Percentiles rank a stretch among this genome's conserved stretches.
Evolutionary conservation across 2,329 filamentous ascomycete genomes (phyloP).

Genomic region (Fusarium paranaense): DNA sequence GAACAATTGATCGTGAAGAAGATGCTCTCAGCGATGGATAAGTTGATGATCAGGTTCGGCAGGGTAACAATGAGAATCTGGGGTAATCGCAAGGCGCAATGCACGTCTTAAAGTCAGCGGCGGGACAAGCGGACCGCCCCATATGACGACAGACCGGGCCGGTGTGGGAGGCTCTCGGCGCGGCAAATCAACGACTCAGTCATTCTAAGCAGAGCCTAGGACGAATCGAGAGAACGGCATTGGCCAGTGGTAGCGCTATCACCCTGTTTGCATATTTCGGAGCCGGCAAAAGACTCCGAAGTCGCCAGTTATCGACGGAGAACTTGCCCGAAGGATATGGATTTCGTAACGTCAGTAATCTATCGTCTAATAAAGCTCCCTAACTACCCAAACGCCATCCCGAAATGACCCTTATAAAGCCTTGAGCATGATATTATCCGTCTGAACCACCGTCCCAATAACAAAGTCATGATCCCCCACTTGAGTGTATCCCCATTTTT

Average conservation of each 20-base stretch:
- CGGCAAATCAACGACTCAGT: conserved; percentile 10
- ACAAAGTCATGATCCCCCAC: conserved; percentile 57
- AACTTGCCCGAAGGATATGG: neutral
- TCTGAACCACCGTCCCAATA: conserved; percentile 55
- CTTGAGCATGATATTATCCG: conserved; percentile 57
- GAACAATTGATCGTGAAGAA: neutral
- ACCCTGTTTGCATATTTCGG: neutral
- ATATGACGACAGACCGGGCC: conserved; percentile 15
- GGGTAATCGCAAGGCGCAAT: neutral
- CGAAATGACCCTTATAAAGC: neutral
- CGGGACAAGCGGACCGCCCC: conserved; percentile 27
- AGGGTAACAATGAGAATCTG: neutral
- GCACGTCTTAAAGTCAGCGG: conserved; percentile 16
- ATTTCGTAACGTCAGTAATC: neutral
- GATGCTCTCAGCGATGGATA: no score
- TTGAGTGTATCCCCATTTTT: conserved; percentile 53
- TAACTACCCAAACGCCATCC: neutral
- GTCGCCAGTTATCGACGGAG: neutral
- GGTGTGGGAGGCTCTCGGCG: neutral
- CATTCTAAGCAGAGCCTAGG: conserved; percentile 13
- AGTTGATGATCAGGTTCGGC: neutral
- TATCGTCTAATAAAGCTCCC: neutral
- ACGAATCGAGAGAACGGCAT: neutral
- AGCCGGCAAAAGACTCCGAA: neutral
- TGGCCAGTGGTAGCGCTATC: conserved; percentile 1